Base-by-base conservation (phyloP, 192 early-diverging fungal genomes). In the Backusella luteola region DNA sequence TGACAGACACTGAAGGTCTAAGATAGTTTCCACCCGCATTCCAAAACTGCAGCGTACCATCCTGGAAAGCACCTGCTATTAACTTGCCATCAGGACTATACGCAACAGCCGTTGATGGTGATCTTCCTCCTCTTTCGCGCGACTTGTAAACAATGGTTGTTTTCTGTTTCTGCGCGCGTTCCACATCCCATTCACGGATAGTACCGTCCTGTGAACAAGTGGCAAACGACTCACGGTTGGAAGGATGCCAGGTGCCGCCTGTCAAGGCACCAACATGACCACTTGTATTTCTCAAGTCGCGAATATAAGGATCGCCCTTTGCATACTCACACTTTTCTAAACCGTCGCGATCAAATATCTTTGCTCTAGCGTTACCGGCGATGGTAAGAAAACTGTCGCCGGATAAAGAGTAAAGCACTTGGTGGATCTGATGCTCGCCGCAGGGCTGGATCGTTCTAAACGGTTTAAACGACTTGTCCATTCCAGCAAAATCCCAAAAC, bases 301-400 rank as follows among this genome's bases (percentile, higher is more conserved):
- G 86, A 41, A 99, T 91, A 77, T 99, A 99, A 73, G 94, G 93
- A 79, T 99, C 97, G 34, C 97, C 97, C 74, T 96, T 96, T 71
- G 88, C 84, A 68, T 88, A 96, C 75, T 96, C 93, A 12, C 76
- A 83, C 46, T 96, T 73, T 44, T 89, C 80, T n/a, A 86, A 69
- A 0, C 97, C 97, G 79, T 94, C 93, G 3, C 91, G 88, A 72
- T 94, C 90, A 72, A 91, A 95, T 15, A 99, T 76, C 76, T 93
- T 93, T 11, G 92, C 85, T 67, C 91, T 87, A 11, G 91, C 85
- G 21, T 89, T 86, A 42, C 91, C 90, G 1, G 95, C 91, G 1
- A 96, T 95, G 36, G 93, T 91, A 70, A 97, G 77, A 49, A 99
- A 89, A 38, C 84, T 86, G 66, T 94, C 92, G 6, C 95, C 95